Conservation (phyloP, 345 rosid genomes). For the Brassica carinata region DNA sequence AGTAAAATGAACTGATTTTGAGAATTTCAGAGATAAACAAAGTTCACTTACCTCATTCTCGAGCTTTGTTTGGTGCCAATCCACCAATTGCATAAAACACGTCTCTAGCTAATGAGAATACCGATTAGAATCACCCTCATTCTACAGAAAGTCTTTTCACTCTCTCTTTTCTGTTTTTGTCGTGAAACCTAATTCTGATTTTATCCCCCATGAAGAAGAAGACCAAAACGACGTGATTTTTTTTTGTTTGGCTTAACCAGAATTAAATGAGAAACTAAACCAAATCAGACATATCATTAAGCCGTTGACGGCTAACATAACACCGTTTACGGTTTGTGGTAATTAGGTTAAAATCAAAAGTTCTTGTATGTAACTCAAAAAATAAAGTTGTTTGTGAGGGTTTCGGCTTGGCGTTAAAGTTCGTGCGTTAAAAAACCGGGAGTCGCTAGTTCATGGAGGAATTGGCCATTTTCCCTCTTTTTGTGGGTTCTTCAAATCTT, state of each 20-base stretch:
- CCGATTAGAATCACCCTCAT: neutral
- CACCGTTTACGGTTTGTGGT: neutral
- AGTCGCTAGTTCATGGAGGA: neutral
- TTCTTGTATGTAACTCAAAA: too few relatives aligned
- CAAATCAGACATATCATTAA: neutral
- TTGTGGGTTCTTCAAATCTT: too few relatives aligned
- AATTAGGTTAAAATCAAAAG: neutral
- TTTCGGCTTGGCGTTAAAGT: neutral
- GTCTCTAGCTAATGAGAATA: neutral
- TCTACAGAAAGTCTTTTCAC: neutral
- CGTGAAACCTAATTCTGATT: neutral
- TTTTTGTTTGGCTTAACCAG: neutral
- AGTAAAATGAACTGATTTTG: neutral
- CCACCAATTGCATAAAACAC: neutral
- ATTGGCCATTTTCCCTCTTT: neutral
- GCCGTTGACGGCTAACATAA: neutral
- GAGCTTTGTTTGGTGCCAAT: neutral
- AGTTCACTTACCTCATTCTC: neutral
- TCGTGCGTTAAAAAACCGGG: neutral
- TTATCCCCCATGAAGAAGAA: neutral
- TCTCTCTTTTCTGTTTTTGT: too few relatives aligned
- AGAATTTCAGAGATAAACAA: neutral
- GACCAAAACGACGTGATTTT: neutral
- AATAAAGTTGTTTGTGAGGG: neutral
- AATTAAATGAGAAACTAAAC: neutral